A percentile compares a stretch with the other conserved stretches of the same genome.
Evolutionary conservation across 257 asterid genomes (phyloP).

Genomic region (Anisodus acutangulus): DNA sequence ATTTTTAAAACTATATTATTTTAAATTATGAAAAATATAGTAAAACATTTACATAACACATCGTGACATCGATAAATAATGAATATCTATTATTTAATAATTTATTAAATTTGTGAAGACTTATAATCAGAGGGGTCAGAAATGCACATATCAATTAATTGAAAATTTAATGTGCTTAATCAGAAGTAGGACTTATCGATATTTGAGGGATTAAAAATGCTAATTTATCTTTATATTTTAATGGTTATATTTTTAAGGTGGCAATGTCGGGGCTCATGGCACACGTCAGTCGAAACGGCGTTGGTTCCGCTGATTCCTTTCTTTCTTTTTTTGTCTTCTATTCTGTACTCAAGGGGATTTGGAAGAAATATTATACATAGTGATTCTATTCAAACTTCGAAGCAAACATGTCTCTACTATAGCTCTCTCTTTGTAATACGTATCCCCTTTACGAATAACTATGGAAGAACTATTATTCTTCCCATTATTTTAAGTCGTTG

Average conservation of each 20-base stretch:
- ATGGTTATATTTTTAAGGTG: neutral
- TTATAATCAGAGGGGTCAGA: too few species aligned
- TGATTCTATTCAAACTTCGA: slow-evolving; percentile 38
- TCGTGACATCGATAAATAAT: neutral
- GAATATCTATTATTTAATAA: neutral
- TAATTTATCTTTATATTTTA: neutral
- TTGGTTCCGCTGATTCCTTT: slow-evolving; percentile 71
- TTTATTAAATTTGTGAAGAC: too few species aligned
- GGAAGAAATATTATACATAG: slow-evolving; percentile 2
- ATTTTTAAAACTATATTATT: too few species aligned
- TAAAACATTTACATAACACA: neutral
- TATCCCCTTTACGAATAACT: slow-evolving; percentile 41
- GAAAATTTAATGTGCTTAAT: too few species aligned
- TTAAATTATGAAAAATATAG: neutral
- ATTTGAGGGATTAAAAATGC: neutral
- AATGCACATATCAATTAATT: neutral
- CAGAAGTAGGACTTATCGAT: neutral
- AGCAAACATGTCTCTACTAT: slow-evolving; percentile 38
- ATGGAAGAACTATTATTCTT: slow-evolving; percentile 57
- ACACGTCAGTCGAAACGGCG: slow-evolving; percentile 81
- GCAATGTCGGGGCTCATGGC: slow-evolving; percentile 45
- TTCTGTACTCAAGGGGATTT: slow-evolving; percentile 33
- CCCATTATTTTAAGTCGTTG: slow-evolving; percentile 29
- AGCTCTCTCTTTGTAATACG: neutral
- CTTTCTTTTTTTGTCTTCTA: slow-evolving; percentile 58